phyloP scores from a whole-genome alignment of 2,329 filamentous ascomycete genomes.

The Pseudopithomyces maydicus region DNA sequence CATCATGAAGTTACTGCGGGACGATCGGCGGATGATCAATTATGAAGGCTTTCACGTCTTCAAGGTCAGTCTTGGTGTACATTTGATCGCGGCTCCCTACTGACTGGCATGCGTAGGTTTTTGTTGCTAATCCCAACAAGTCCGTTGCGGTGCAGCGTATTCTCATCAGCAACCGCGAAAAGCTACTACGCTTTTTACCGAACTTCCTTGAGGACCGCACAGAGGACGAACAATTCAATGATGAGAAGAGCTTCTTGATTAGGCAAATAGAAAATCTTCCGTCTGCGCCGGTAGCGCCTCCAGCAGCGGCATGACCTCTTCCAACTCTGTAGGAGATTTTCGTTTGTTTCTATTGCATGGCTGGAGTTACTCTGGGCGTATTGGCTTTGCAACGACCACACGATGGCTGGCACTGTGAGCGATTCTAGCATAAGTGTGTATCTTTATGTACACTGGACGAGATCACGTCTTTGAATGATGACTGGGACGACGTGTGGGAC shows the following conservation, averaged over 20 bases:
- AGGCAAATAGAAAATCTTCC: constrained; percentile 75
- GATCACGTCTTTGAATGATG: not conserved
- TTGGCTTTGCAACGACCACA: not conserved
- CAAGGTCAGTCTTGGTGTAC: constrained; percentile 62
- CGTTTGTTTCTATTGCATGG: not conserved
- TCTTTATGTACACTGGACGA: not conserved
- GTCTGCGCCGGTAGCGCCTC: constrained; percentile 33
- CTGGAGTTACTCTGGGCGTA: not conserved
- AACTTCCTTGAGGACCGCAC: constrained; percentile 93
- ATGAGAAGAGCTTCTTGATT: constrained; percentile 96
- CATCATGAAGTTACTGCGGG: constrained; percentile 94
- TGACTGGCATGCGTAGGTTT: constrained; percentile 64
- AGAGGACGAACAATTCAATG: constrained; percentile 97
- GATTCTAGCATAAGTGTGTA: not conserved
- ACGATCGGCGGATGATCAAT: constrained; percentile 98
- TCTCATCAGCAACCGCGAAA: constrained; percentile 92
- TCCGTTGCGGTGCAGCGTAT: constrained; percentile 95
- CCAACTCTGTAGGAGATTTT: not conserved
- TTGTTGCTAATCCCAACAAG: constrained; percentile 98
- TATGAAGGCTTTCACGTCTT: constrained; percentile 99
- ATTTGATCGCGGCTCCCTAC: constrained; percentile 1
- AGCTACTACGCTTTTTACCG: constrained; percentile 84
- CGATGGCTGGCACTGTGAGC: not conserved
- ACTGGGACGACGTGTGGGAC: not conserved
- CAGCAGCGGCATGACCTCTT: constrained; percentile 20